Evolutionary conservation across 495 filamentous ascomycete species (phyloP).

Genomic region (Peziza echinospora): DNA sequence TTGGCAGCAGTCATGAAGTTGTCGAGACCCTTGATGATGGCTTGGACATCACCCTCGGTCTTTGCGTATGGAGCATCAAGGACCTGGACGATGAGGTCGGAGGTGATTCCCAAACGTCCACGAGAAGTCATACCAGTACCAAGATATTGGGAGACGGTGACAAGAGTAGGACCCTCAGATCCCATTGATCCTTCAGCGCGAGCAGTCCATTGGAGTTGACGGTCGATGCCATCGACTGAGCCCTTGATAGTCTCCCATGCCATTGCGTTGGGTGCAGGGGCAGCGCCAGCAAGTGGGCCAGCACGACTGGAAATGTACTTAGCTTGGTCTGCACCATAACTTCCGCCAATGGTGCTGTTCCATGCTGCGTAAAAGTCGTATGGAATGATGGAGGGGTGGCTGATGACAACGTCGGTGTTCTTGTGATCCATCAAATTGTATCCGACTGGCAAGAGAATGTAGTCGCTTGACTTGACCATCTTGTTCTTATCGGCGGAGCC

Average conservation of each 20-base stretch:
- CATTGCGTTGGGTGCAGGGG: slow-evolving; percentile 43
- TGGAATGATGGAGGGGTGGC: slow-evolving; percentile 35
- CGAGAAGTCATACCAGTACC: slow-evolving; percentile 39
- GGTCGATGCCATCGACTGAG: slow-evolving; percentile 35
- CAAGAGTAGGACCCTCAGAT: slow-evolving; percentile 23
- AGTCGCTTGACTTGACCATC: slow-evolving; percentile 31
- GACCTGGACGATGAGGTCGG: slow-evolving; percentile 31
- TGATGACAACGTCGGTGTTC: slow-evolving; percentile 46
- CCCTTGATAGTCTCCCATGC: slow-evolving; percentile 15
- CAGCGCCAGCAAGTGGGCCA: slow-evolving; percentile 46
- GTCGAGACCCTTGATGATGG: slow-evolving; percentile 32
- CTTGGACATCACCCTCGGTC: slow-evolving; percentile 29
- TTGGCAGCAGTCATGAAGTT: slow-evolving; percentile 34
- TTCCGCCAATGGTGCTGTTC: slow-evolving; percentile 25
- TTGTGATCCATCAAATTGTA: slow-evolving; percentile 53
- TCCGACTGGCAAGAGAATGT: slow-evolving; percentile 56
- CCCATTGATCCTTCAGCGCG: slow-evolving; percentile 34
- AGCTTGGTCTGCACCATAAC: slow-evolving; percentile 24
- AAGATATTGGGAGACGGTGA: slow-evolving; percentile 45
- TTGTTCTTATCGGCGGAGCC: slow-evolving; percentile 28
- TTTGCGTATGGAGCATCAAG: slow-evolving; percentile 33
- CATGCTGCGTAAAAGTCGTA: slow-evolving; percentile 47
- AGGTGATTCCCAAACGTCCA: slow-evolving; percentile 40
- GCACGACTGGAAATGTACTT: slow-evolving; percentile 29
- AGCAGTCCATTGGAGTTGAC: slow-evolving; percentile 43